These are phyloP conservation scores for Quercus aquifolioides DNA, from an alignment of 306 rosid genomes.

Conservation along the genomic window DNA sequence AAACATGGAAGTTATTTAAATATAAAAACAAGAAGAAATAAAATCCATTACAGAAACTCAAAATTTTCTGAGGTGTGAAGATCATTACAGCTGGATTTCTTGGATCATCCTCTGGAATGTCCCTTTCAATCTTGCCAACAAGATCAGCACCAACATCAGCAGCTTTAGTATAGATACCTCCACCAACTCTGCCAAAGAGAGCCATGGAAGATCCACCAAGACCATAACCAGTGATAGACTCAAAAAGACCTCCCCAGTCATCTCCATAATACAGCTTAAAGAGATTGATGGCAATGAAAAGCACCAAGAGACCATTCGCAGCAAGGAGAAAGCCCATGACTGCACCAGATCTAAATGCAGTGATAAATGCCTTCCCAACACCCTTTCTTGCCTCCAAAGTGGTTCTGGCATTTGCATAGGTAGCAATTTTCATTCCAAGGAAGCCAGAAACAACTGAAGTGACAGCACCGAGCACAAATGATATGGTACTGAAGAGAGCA, in stretches of 20 bases:
- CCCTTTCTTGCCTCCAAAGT: constrained; percentile 93
- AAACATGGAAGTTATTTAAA: neutral
- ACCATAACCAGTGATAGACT: constrained; percentile 97
- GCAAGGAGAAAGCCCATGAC: constrained; percentile 98
- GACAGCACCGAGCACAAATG: constrained; percentile 82
- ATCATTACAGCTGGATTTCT: constrained; percentile 93
- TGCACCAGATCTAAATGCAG: constrained; percentile 93
- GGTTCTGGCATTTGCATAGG: constrained; percentile 95
- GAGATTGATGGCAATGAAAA: constrained; percentile 66
- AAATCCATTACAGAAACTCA: neutral
- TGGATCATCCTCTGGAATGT: constrained; percentile 98
- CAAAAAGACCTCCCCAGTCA: constrained; percentile 95
- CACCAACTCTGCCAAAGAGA: constrained; percentile 96
- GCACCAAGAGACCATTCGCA: constrained; percentile 91
- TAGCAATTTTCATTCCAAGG: constrained; percentile 97
- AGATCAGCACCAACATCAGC: constrained; percentile 99
- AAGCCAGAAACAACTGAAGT: constrained; percentile 87
- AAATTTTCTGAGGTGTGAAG: neutral
- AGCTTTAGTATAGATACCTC: constrained; percentile 98
- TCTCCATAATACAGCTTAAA: constrained; percentile 92
- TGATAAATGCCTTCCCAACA: constrained; percentile 90
- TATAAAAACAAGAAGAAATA: neutral
- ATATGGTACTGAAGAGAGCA: constrained; percentile 74
- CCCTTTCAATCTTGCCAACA: constrained; percentile 91
- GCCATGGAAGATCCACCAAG: constrained; percentile 99